These are phyloP conservation scores for Podospora conica DNA, from an alignment of 495 filamentous ascomycete genomes.

Conservation along the genomic window DNA sequence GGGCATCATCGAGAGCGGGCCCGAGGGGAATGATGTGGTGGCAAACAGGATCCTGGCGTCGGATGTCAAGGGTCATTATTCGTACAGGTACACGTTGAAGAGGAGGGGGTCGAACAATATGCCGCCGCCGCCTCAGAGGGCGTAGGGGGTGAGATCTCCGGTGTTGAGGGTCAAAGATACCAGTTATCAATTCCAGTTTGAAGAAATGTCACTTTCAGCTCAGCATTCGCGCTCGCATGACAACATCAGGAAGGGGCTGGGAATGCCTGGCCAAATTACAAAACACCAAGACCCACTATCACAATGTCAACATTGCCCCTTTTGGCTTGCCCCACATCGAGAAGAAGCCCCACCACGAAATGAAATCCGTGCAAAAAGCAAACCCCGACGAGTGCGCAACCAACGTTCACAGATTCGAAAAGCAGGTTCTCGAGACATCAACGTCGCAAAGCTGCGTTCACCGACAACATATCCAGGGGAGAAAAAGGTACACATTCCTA, in stretches of 20 bases:
- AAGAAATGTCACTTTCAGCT: not conserved
- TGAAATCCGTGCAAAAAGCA: not conserved
- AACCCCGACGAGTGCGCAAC: not conserved
- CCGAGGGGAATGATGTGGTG: slow-evolving; percentile 19
- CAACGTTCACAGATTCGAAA: not conserved
- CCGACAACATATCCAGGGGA: no score
- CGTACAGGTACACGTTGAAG: slow-evolving; percentile 16
- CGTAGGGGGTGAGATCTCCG: not conserved
- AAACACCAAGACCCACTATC: not conserved
- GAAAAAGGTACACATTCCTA: no score
- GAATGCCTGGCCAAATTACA: not conserved
- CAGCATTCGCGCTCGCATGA: not conserved
- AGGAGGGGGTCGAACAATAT: not conserved
- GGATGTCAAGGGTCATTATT: slow-evolving; percentile 22
- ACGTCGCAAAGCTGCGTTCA: no score
- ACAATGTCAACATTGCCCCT: not conserved
- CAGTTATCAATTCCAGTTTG: not conserved
- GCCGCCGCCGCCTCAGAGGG: not conserved
- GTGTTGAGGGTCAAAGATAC: no score
- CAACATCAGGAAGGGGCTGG: not conserved
- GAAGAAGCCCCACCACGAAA: no score
- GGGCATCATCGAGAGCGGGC: slow-evolving; percentile 24
- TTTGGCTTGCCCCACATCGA: not conserved
- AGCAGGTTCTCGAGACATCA: no score
- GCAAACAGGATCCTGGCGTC: slow-evolving; percentile 19